Base-by-base conservation (phyloP, 164 flowering plant species). In the Echeveria elegans region DNA sequence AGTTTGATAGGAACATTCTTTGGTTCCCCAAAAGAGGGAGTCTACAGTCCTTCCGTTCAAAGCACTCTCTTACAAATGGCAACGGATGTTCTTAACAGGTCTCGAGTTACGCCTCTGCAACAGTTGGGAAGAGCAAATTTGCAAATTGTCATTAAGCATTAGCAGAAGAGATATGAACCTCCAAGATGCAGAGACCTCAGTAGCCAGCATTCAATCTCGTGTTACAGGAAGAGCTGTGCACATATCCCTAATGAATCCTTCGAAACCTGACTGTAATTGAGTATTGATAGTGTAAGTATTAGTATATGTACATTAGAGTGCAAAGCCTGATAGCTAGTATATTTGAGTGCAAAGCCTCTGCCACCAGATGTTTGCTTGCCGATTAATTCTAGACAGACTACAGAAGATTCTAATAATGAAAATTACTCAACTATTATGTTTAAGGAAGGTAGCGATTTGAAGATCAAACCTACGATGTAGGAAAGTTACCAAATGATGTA, bases 1-100 rank as follows among this genome's bases (percentile, higher is more conserved):
- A 77, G 81, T 63, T 71, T 95, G 74, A 72, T 70, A 29, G 82
- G 83, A 24, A 88, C 92, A 32, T 95, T 95, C 80, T 92, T 85
- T 69, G 99, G 99, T 53, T 80, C 84, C 65, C 84, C 94, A 16
- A 82, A 78, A 52, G 85, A 73, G 69, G 99, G 98, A 66, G 90
- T 95, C 0, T 95, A 92, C 75, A 95, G 98, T 68, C 82, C 99
- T 64, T 95, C 99, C 62, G 98, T 90, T 61, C 99, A 92, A 70
- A 79, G 80, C 75, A 95, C 99, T 59, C 88, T 95, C 34, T 90
- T 80, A 76, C 74, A 83, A 21, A 90, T 95, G 92, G 97, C 81
- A 64, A 80, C 70, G 75, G 84, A 87, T 66, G 91, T 85, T 58
- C 90, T 92, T 53, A 72, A 40, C 80, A 87, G 96, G 99, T 88